These are phyloP conservation scores for Pyrenophora seminiperda DNA, from an alignment of 2,329 filamentous ascomycete genomes.

Conservation along the genomic window DNA sequence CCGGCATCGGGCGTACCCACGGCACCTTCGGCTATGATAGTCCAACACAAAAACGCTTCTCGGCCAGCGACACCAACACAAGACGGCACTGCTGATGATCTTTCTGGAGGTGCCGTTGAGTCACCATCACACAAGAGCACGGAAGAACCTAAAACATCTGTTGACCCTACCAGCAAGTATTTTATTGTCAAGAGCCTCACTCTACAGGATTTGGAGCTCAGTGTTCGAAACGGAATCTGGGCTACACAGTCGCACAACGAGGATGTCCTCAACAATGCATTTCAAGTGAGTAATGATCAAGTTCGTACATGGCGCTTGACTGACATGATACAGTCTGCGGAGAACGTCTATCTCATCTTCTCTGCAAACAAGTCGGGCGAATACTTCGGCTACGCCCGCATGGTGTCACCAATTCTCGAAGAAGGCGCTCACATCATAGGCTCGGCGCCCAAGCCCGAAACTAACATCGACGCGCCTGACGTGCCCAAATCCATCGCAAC, in stretches of 20 bases:
- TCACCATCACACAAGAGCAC: slow-evolving; percentile 14
- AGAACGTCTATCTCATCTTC: slow-evolving; percentile 90
- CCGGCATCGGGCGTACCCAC: slow-evolving; percentile 57
- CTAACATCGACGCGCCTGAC: slow-evolving; percentile 61
- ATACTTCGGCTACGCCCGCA: slow-evolving; percentile 93
- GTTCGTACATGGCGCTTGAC: neutral
- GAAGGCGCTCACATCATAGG: slow-evolving; percentile 58
- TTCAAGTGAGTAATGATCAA: slow-evolving; percentile 62
- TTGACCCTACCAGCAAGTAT: slow-evolving; percentile 68
- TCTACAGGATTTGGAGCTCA: slow-evolving; percentile 84
- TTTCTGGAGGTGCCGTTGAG: slow-evolving; percentile 15
- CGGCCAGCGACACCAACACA: slow-evolving; percentile 35
- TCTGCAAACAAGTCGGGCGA: slow-evolving; percentile 97
- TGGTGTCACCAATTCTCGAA: slow-evolving; percentile 82
- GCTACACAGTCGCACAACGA: slow-evolving; percentile 96
- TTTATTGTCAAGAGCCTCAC: slow-evolving; percentile 95
- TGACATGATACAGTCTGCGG: slow-evolving; percentile 63
- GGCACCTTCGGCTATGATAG: slow-evolving; percentile 57
- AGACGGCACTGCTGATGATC: slow-evolving; percentile 16
- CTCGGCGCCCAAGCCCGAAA: slow-evolving; percentile 67
- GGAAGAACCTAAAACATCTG: slow-evolving; percentile 14
- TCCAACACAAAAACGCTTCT: slow-evolving; percentile 29
- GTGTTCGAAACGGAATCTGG: slow-evolving; percentile 87
- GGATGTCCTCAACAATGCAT: slow-evolving; percentile 78
- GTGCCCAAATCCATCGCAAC: slow-evolving; percentile 80